phyloP scores from a whole-genome alignment of 129 eudicot genomes.

The Dittrichia graveolens region DNA sequence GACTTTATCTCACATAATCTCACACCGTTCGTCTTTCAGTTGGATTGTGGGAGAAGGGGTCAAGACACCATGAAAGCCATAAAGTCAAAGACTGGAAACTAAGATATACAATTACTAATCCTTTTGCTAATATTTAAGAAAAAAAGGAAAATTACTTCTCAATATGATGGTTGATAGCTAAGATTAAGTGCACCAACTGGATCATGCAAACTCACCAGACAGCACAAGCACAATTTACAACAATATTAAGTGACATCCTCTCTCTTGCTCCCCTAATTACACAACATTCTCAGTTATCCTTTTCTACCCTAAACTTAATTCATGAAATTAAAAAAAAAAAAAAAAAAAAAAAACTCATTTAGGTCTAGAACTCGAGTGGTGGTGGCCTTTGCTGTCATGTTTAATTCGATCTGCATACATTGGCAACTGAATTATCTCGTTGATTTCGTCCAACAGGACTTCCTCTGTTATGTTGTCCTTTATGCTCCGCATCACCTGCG shows the following conservation, averaged over 20 bases:
- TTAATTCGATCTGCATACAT: slow-evolving; percentile 88
- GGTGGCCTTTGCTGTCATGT: slow-evolving; percentile 78
- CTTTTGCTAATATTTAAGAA: slow-evolving; percentile 19
- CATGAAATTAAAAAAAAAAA: no score
- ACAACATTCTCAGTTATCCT: slow-evolving; percentile 15
- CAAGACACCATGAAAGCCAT: slow-evolving; percentile 20
- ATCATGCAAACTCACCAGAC: slow-evolving; percentile 63
- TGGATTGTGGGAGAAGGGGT: not conserved
- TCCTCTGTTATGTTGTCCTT: slow-evolving; percentile 95
- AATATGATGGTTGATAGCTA: slow-evolving; percentile 21
- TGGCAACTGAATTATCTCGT: slow-evolving; percentile 76
- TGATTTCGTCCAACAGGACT: slow-evolving; percentile 64
- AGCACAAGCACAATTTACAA: slow-evolving; percentile 55
- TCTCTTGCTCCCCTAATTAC: slow-evolving; percentile 36
- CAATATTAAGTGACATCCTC: slow-evolving; percentile 27
- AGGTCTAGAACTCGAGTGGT: slow-evolving; percentile 51
- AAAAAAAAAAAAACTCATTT: slow-evolving; percentile 38
- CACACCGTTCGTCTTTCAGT: not conserved
- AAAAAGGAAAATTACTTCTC: slow-evolving; percentile 20
- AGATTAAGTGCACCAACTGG: slow-evolving; percentile 46
- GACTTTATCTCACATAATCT: no score
- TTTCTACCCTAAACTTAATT: slow-evolving; percentile 25
- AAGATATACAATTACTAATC: slow-evolving; percentile 43
- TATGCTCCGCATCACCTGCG: slow-evolving; percentile 87
- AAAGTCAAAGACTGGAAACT: slow-evolving; percentile 12